Base-by-base conservation (phyloP, 352 stramenopile genomes). In the Ophiocytium majus region DNA sequence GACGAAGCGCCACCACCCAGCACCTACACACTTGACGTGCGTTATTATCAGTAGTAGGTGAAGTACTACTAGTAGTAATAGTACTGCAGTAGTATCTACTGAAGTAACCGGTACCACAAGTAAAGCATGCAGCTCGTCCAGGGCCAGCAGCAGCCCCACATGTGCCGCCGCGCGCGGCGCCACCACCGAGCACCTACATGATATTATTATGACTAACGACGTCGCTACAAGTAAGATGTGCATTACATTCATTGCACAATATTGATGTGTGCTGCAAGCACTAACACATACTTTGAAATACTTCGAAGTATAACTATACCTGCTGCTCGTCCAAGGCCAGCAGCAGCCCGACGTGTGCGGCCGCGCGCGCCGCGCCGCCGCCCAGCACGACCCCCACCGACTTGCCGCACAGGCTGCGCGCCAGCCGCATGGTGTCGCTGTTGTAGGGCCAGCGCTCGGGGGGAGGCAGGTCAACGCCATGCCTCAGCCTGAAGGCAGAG, bases 321-420 rank as follows among this genome's bases (percentile, higher is more conserved):
- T 94, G 94, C 35, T 92, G 95, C 82, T 98, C 95, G 74, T 97
- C 92, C 34, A 99, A 90, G 0, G 94, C 95, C 37, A 91, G 92
- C 10, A 98, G 90, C 0, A 99, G 94, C 10, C 95, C 95, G 78
- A 99, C 92, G 90, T 99, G 96, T 1, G 95, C 94, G 0, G 98
- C 90, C 14, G 95, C 96, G 84, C 95, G 88, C 23, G 95, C 95
- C 79, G 95, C 96, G 10, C 96, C 96, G 79, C 95, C 95, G 64
- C 95, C 95, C 50, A 99, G 91, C 0, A 98, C 95, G 9, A 99
- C 86, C 1, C 95, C 96, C 32, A 98, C 92, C 0, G 94, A 93
- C 81, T 94, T 95, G 50, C 96, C 95, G 0, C 95, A 97, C 17
- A 99, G 91, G 71, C 94, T 92, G 76, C 96, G 92, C 86, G 92